Evolutionary conservation across 1,284 basidiomycete species (phyloP), one percentile per base, ranked within the genome.

Genomic region (Coniferiporia sulphurascens): DNA sequence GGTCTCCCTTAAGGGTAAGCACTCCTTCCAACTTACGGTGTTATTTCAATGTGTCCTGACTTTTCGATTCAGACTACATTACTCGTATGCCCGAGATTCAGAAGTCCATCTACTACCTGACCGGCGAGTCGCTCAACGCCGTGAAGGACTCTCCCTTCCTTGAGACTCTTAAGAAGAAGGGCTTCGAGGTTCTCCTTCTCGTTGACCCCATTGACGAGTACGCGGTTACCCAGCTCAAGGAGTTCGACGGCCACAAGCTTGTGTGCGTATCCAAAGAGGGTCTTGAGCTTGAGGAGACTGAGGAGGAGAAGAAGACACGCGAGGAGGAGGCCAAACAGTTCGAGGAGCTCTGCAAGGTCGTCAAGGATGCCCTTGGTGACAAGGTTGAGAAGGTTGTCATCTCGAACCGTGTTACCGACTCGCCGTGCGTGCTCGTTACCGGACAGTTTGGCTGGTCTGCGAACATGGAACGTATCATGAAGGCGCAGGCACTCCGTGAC

Each of bases 391-490:
- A 99, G 86, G 97, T 99, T 43, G 86, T 98, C 65, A 84, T 98
- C 68, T 98, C 97, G 56, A 98, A 97, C 87, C 94, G 96, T 76
- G 95, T 98, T 80, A 83, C 85, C 70, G 93, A 96, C 77, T 97
- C 95, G 32, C 95, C 95, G 60, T 96, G 93, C 71, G 93, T 97
- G 46, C 89, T 97, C 70, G 96, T 98, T 72, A 98, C 97, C 65
- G 96, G 95, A 65, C 95, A 98, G 74, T 99, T 98, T 75, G 95
- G 96, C 63, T 99, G 97, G 97, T 98, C 95, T 51, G 95, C 95
- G 65, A 98, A 98, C 86, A 98, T 98, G 95, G 93, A 98, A 78
- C 91, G 96, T 75, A 98, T 99, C 83, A 99, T 99, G 97, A 98
- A 98, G 80, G 95, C 96, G 15, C 97, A 99, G 78, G 96, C 96